Base-by-base conservation (phyloP, 2,329 filamentous ascomycete genomes). In the Ceratocystiopsis brevicomis region DNA sequence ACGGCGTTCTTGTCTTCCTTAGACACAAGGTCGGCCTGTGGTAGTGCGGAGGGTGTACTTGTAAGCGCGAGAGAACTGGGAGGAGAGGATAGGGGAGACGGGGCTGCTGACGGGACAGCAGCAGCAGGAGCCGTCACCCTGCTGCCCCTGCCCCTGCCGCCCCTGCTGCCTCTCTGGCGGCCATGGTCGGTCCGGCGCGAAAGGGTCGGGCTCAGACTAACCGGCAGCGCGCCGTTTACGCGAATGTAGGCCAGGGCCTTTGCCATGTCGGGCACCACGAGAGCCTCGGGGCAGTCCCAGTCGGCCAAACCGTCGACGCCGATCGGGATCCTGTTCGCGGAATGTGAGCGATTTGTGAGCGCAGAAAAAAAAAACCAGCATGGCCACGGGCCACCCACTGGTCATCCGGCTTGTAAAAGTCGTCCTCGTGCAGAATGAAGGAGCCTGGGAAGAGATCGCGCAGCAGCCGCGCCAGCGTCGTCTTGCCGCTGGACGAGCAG, bases 401-500 rank as follows among this genome's bases (percentile, higher is more conserved):
- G 30, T 70, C 62, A 56, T 96, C 88, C 1, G 81, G 67, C 50
- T 76, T 77, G 64, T 94, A 98, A 58, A 96, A 98, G 60, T 98
- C 90, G 63, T 98, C 90, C 58, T 94, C 77, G 58, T 98, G 90
- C 18, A 98, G 69, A 54, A 96, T 82, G 55, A 86, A 88, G 15
- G 76, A 69, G 51, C 69, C 66, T 10, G 78, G 78, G 54, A 95
- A 86, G 50, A 93, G 78, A 56, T 83, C 76, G 46, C 85, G 77
- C 16, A 98, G 68, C 13, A 95, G 69, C 3, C 88, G 75, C 17
- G 86, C 82, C 14, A 98, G 72, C 3, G 90, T 96, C 3, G 90
- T 96, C 65, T 98, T 98, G 47, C 90, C 90, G 53, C 82, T 88
- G 4, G 82, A 93, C 2, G 88, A 95, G 50, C 82, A 84, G 44